Percentiles rank a stretch among this genome's conserved stretches.
These are phyloP conservation scores for Neurospora sp. DNA, from an alignment of 495 filamentous ascomycete genomes.

Conservation along the genomic window DNA sequence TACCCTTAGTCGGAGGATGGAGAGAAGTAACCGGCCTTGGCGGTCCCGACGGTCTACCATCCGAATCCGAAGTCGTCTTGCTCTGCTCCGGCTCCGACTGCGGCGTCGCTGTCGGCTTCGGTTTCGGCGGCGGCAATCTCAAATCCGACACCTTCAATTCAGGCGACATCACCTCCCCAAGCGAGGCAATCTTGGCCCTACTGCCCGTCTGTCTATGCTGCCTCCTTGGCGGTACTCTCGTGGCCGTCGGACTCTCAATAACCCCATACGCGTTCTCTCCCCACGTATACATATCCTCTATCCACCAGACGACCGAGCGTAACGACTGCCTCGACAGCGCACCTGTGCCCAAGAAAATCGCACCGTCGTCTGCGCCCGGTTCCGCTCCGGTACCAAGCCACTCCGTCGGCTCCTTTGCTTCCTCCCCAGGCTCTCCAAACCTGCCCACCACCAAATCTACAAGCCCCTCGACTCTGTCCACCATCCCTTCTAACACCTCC, in stretches of 20 bases:
- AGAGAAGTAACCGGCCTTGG: neutral
- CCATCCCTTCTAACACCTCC: conserved; percentile 81
- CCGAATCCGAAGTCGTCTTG: neutral
- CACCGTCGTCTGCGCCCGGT: conserved; percentile 64
- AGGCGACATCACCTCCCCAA: neutral
- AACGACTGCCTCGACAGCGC: conserved; percentile 55
- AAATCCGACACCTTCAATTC: neutral
- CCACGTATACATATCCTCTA: conserved; percentile 70
- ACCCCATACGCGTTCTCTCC: conserved; percentile 76
- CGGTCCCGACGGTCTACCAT: neutral
- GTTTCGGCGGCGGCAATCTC: neutral
- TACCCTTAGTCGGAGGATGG: neutral
- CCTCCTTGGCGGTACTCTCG: conserved; percentile 23
- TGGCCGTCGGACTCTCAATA: conserved; percentile 56
- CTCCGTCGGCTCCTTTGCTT: conserved; percentile 6
- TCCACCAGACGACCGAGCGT: conserved; percentile 63
- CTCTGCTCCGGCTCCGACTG: neutral
- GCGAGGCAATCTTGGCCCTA: neutral
- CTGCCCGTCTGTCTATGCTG: neutral
- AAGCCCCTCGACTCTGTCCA: conserved; percentile 54
- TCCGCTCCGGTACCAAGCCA: conserved; percentile 61
- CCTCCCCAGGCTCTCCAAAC: conserved; percentile 52
- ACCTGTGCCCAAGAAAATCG: conserved; percentile 72
- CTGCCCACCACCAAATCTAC: conserved; percentile 79
- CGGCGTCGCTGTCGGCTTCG: neutral